Percentiles rank a stretch among this genome's conserved stretches.
Conservation (phyloP, 352 stramenopile genomes). For the Globisporangium lucens region DNA sequence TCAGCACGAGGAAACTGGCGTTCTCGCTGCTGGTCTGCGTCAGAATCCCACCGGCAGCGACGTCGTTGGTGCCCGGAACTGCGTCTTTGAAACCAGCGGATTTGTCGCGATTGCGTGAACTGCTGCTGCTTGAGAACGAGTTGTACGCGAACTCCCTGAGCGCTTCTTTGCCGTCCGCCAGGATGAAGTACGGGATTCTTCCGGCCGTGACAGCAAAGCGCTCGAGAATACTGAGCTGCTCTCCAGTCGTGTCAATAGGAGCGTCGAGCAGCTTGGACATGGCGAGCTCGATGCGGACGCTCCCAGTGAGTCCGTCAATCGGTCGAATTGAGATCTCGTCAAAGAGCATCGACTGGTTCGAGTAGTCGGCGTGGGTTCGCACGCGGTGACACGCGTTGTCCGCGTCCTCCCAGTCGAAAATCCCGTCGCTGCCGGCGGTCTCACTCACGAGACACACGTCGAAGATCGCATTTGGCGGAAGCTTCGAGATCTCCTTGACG, state of each 20-base stretch:
- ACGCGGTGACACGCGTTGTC: constrained; percentile 40
- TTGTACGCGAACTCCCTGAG: constrained; percentile 36
- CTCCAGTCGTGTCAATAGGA: constrained; percentile 3
- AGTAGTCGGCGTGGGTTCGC: constrained; percentile 72
- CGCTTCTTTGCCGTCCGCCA: constrained; percentile 50
- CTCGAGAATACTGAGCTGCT: constrained; percentile 8
- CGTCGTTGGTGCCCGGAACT: constrained; percentile 25
- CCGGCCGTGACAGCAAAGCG: constrained; percentile 28
- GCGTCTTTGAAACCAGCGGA: constrained; percentile 30
- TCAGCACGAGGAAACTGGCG: constrained; percentile 36
- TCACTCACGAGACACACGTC: constrained; percentile 75
- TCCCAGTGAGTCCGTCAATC: constrained; percentile 39
- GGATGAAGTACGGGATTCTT: constrained; percentile 57
- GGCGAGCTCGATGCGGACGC: constrained; percentile 40
- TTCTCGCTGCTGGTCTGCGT: constrained; percentile 41
- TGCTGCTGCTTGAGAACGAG: constrained; percentile 25
- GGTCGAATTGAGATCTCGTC: constrained; percentile 49
- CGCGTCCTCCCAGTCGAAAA: constrained; percentile 51
- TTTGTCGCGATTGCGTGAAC: not conserved
- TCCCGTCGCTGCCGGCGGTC: constrained; percentile 58
- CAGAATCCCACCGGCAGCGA: constrained; percentile 50
- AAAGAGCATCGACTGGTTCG: constrained; percentile 61
- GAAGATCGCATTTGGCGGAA: constrained; percentile 63
- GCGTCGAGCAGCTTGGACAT: constrained; percentile 53
- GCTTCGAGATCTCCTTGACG: constrained; percentile 59